Evolutionary conservation across 352 stramenopile genomes (phyloP).

Genomic region (Pilasporangium apinafurcum): DNA sequence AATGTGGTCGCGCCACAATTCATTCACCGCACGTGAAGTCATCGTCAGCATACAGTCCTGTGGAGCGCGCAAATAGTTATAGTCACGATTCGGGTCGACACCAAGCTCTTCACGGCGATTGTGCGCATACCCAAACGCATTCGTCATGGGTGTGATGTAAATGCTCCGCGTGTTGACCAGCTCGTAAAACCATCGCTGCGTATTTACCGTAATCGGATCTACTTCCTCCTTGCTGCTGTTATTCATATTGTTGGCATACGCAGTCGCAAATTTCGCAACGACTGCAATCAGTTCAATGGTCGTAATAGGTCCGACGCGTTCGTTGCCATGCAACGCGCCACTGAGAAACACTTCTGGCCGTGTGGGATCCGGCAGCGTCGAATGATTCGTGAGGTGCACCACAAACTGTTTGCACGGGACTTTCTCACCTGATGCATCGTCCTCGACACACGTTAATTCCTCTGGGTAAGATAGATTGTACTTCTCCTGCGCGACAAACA

Average conservation of each 20-base stretch:
- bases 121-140: constrained; percentile 90
- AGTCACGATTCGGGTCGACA: constrained; percentile 98
- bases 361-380: constrained; percentile 55
- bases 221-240: constrained; percentile 7
- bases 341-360: constrained; percentile 95
- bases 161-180: constrained; percentile 87
- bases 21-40: constrained; percentile 94
- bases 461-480: constrained; percentile 71
- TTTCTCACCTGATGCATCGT: constrained; percentile 23
- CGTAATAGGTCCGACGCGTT: constrained; percentile 89
- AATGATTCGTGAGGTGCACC: constrained; percentile 87
- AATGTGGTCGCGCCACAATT: constrained; percentile 95
- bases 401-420: constrained; percentile 79
- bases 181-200: constrained; percentile 54
- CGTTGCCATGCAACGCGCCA: constrained; percentile 95
- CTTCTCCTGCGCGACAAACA: constrained; percentile 78
- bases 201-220: constrained; percentile 27
- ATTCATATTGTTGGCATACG: constrained; percentile 16
- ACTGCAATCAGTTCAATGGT: constrained; percentile 89
- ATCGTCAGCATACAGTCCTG: constrained; percentile 94
- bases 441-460: constrained; percentile 51
- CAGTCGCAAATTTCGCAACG: constrained; percentile 54
- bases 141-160: constrained; percentile 89
- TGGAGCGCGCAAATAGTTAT: constrained; percentile 91
- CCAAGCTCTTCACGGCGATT: constrained; percentile 74